Conservation (phyloP, 371 early-diverging fungal genomes). For the Syncephalastrum sp. region DNA sequence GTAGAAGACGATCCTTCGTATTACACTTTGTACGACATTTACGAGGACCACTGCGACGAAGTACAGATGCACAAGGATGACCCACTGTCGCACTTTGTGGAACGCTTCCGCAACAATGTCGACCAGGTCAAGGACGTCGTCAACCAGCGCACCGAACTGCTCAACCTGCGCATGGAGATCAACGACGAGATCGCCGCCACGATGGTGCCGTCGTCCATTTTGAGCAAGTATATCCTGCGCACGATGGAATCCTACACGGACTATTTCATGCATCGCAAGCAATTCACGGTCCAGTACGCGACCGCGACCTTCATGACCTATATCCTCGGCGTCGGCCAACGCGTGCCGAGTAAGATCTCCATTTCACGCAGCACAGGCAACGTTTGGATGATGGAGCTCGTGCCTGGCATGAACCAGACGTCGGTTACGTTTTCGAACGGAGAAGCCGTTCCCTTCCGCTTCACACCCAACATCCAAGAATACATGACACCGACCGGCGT, state of each 20-base stretch:
- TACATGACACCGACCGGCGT: constrained; percentile 91
- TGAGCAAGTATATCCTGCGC: constrained; percentile 74
- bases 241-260: constrained; percentile 79
- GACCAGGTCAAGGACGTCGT: constrained; percentile 17
- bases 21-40: constrained; percentile 82
- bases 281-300: constrained; percentile 89
- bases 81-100: constrained; percentile 72
- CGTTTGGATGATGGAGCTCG: constrained; percentile 77
- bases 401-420: constrained; percentile 38
- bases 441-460: constrained; percentile 95
- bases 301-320: constrained; percentile 89
- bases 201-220: constrained; percentile 81
- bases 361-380: constrained; percentile 84
- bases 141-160: constrained; percentile 61
- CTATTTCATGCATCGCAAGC: constrained; percentile 91
- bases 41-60: constrained; percentile 77
- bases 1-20: constrained; percentile 91
- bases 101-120: constrained; percentile 55
- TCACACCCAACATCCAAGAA: constrained; percentile 95
- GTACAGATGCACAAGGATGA: constrained; percentile 77
- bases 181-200: constrained; percentile 73
- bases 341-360: constrained; percentile 84
- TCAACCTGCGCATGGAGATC: constrained; percentile 79
- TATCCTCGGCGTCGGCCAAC: constrained; percentile 81
- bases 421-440: constrained; percentile 41